Evolutionary conservation across 2,329 filamentous ascomycete species (phyloP).

Genomic region (Rhynchosporium graminicola): DNA sequence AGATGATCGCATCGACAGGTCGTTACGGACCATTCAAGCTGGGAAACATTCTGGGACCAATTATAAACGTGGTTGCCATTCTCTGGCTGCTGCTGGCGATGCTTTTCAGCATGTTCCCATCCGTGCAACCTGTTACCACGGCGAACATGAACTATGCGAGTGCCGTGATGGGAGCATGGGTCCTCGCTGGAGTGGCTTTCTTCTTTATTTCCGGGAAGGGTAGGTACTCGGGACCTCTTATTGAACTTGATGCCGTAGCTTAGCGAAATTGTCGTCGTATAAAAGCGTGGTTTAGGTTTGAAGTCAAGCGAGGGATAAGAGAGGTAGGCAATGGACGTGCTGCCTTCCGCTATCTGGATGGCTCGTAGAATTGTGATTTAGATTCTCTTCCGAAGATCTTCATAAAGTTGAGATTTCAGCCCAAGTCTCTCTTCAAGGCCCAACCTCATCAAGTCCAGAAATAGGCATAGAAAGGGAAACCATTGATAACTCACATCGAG

Average conservation of each 20-base stretch:
- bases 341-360: no score
- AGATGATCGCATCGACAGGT: conserved; percentile 28
- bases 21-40: conserved; percentile 39
- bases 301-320: no score
- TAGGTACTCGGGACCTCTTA: conserved; percentile 36
- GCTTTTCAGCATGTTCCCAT: conserved; percentile 50
- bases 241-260: not conserved
- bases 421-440: no score
- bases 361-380: no score
- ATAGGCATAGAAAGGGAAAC: no score
- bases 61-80: conserved; percentile 46
- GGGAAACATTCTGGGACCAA: conserved; percentile 39
- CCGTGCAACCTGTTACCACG: conserved; percentile 43
- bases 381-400: no score
- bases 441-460: no score
- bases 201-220: conserved; percentile 39
- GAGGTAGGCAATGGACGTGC: no score
- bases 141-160: conserved; percentile 51
- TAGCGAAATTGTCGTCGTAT: not conserved
- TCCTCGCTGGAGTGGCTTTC: conserved; percentile 41
- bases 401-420: no score
- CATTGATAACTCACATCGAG: not conserved
- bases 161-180: conserved; percentile 47
- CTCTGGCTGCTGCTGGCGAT: conserved; percentile 48
- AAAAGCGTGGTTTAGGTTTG: not conserved